Evolutionary conservation across 2,329 filamentous ascomycete genomes (phyloP).

Genomic region (Colletotrichum endophyticum): DNA sequence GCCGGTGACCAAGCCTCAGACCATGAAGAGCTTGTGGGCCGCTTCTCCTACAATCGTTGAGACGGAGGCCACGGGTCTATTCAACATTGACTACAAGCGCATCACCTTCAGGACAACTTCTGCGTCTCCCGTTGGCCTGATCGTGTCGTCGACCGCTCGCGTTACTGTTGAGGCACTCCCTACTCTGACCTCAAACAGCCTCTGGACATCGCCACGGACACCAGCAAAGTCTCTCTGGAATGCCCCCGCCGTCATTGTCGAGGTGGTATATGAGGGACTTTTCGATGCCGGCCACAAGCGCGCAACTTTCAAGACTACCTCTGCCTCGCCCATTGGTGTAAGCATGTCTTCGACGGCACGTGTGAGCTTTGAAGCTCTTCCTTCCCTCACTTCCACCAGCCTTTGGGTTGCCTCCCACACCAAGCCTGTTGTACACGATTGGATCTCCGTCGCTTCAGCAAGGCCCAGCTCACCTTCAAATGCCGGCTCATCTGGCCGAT

Average conservation of each 20-base stretch:
- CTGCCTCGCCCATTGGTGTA: slow-evolving; percentile 20
- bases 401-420: slow-evolving; percentile 33
- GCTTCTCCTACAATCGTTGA: neutral
- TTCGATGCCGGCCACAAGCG: slow-evolving; percentile 24
- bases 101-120: slow-evolving; percentile 34
- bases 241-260: neutral
- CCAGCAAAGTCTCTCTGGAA: neutral
- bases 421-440: slow-evolving; percentile 19
- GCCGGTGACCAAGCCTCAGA: neutral
- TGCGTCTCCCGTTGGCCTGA: slow-evolving; percentile 36
- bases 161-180: neutral
- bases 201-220: slow-evolving; percentile 31
- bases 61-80: slow-evolving; percentile 23
- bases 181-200: slow-evolving; percentile 31
- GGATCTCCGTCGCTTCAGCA: slow-evolving; percentile 14
- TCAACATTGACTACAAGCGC: slow-evolving; percentile 22
- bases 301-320: slow-evolving; percentile 22
- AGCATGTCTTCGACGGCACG: slow-evolving; percentile 23
- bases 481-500: neutral
- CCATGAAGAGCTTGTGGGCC: slow-evolving; percentile 20
- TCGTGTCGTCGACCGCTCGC: slow-evolving; percentile 36
- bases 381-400: slow-evolving; percentile 33
- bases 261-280: slow-evolving; percentile 6
- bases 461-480: neutral
- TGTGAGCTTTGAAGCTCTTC: slow-evolving; percentile 29